Conservation (phyloP, 192 early-diverging fungal species). For the Coemansia sp. region DNA sequence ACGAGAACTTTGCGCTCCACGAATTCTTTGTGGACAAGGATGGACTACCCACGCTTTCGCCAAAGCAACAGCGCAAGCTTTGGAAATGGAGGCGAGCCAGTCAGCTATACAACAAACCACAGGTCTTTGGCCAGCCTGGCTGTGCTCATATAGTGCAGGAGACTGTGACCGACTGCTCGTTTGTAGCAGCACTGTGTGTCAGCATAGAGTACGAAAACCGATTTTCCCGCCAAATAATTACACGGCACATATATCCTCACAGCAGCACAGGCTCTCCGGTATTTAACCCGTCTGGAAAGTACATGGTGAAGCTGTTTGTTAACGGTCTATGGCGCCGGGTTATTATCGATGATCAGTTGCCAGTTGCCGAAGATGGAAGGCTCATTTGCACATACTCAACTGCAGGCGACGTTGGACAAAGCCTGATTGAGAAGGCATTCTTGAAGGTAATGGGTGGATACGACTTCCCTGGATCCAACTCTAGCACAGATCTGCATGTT, state of each 20-base stretch:
- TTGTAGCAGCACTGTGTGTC: slow-evolving; percentile 90
- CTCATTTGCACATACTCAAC: slow-evolving; percentile 89
- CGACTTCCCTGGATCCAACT: slow-evolving; percentile 92
- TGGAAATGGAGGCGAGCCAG: slow-evolving; percentile 80
- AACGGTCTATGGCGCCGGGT: slow-evolving; percentile 86
- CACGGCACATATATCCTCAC: slow-evolving; percentile 86
- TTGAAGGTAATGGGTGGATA: slow-evolving; percentile 96
- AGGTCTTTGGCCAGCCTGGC: slow-evolving; percentile 69
- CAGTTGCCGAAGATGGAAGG: slow-evolving; percentile 66
- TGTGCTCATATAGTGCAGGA: slow-evolving; percentile 76
- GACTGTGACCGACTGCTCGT: slow-evolving; percentile 92
- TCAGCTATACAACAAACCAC: slow-evolving; percentile 67
- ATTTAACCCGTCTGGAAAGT: slow-evolving; percentile 87
- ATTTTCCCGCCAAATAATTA: slow-evolving; percentile 78
- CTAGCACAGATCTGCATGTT: slow-evolving; percentile 86
- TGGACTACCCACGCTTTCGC: slow-evolving; percentile 69
- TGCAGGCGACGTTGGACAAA: slow-evolving; percentile 52
- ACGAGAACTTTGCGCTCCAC: slow-evolving; percentile 60
- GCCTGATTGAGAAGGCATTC: slow-evolving; percentile 93
- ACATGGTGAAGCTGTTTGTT: slow-evolving; percentile 79
- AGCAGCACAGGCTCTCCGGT: slow-evolving; percentile 65
- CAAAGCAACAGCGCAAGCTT: slow-evolving; percentile 72
- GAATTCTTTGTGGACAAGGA: slow-evolving; percentile 74
- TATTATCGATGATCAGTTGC: slow-evolving; percentile 84
- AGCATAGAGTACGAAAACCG: slow-evolving; percentile 75